Base-by-base conservation (phyloP, 768 basidiomycete genomes). In the Exsudoporus frostii region DNA sequence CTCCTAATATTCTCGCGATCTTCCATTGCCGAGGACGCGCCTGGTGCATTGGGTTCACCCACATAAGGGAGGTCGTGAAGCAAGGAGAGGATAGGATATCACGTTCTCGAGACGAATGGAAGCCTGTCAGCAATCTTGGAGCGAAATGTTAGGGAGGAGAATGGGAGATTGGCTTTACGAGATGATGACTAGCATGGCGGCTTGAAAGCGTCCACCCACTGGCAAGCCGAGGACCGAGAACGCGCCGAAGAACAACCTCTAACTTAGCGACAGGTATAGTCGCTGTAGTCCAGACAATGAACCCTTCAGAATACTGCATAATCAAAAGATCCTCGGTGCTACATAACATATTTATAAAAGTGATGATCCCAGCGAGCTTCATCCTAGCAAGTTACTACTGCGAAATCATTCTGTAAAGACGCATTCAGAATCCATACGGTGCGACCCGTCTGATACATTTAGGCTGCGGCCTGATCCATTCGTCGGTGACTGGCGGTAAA, bases 91-190 rank as follows among this genome's bases (percentile, higher is more conserved):
- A 74, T 59, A 88, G 84, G 15, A 96, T 96, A 92, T 90, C 88
- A 9, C 71, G 78, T 4, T 85, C 84, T 27, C 80, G 73, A 59
- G 81, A 83, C 11, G 90, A 93, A 61, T 94, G 90, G 91, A 79
- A 83, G 62, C 83, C 84, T 1, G 79, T 94, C 42, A 93, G 89
- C 73, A 77, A 53, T 92, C 93, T 69, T 95, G 92, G 92, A 88
- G 90, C 59, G 80, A 84, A 63, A 69, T 71, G 37, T 71, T 94
- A 17, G 74, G 71, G 2, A 77, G 74, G 56, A 79, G 86, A 62
- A 77, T 78, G 57, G 75, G 72, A 10, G 79, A 83, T 5, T 87
- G 83, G 10, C 60, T 88, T 53, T 88, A 86, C 53, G 85, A 90
- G 56, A 84, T 92, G 9, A 78, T 85, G 77, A 79, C 63, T 9